Evolutionary conservation across 768 basidiomycete species (phyloP).

Genomic region (Mycena maculata): DNA sequence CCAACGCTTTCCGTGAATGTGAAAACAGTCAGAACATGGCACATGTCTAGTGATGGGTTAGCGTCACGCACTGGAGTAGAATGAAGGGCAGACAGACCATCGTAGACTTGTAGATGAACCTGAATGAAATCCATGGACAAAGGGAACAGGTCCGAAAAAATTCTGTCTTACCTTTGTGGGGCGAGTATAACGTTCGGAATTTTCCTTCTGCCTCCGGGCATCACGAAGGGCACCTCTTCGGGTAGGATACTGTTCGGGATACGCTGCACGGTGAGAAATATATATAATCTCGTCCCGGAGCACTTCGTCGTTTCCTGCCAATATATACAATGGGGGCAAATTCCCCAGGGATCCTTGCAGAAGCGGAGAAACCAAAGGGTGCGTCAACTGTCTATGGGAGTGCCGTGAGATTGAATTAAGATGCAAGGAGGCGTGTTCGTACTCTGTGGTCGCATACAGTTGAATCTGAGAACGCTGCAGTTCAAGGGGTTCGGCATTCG

Average conservation of each 20-base stretch:
- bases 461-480: slow-evolving; percentile 73
- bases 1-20: slow-evolving; percentile 70
- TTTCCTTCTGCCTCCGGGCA: slow-evolving; percentile 61
- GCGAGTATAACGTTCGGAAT: slow-evolving; percentile 59
- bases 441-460: slow-evolving; percentile 81
- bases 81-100: slow-evolving; percentile 58
- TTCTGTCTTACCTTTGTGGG: slow-evolving; percentile 60
- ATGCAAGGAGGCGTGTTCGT: slow-evolving; percentile 34
- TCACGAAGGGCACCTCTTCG: slow-evolving; percentile 63
- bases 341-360: slow-evolving; percentile 80
- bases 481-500: slow-evolving; percentile 57
- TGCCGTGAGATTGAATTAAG: neutral
- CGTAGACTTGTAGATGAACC: slow-evolving; percentile 82
- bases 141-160: neutral
- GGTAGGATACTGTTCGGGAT: slow-evolving; percentile 73
- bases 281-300: slow-evolving; percentile 84
- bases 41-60: slow-evolving; percentile 61
- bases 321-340: slow-evolving; percentile 79
- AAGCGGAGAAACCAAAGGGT: slow-evolving; percentile 80
- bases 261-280: slow-evolving; percentile 82
- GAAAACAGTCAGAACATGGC: slow-evolving; percentile 81
- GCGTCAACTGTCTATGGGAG: slow-evolving; percentile 62
- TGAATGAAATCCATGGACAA: slow-evolving; percentile 35
- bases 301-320: slow-evolving; percentile 80
- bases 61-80: neutral